Percentiles rank a stretch among this genome's conserved stretches.
These are phyloP conservation scores for Verbascum thapsus DNA, from an alignment of 257 asterid genomes.

Conservation along the genomic window DNA sequence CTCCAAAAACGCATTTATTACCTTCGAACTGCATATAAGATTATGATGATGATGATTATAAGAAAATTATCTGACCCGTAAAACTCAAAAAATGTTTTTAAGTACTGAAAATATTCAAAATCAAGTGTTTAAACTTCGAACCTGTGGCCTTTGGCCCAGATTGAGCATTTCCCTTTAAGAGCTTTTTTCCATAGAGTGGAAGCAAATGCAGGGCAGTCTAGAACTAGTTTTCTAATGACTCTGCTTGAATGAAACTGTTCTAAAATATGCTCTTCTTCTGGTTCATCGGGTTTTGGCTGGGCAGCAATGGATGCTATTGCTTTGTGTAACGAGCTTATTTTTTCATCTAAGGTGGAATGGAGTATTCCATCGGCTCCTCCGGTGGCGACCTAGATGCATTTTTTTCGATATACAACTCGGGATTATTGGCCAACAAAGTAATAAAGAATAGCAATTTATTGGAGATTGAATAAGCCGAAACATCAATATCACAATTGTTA, in stretches of 20 bases:
- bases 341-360: constrained; percentile 56
- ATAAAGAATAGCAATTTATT: too few relatives aligned
- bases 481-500: too few relatives aligned
- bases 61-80: background rate
- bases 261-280: constrained; percentile 63
- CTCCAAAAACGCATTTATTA: constrained; percentile 62
- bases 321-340: constrained; percentile 54
- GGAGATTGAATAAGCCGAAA: too few relatives aligned
- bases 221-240: constrained; percentile 65
- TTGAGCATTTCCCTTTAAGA: constrained; percentile 67
- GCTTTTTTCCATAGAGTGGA: constrained; percentile 72
- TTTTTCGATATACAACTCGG: constrained; percentile 7
- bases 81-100: background rate
- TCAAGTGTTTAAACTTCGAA: constrained; percentile 23
- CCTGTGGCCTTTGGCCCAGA: constrained; percentile 90
- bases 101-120: background rate
- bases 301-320: constrained; percentile 66
- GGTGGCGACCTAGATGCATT: constrained; percentile 55
- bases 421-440: too few relatives aligned
- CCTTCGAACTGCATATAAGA: constrained; percentile 53
- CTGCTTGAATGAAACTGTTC: constrained; percentile 87
- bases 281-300: constrained; percentile 58
- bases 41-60: background rate
- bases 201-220: constrained; percentile 82
- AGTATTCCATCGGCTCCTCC: constrained; percentile 81